These are phyloP conservation scores for Suillus weaverae DNA, from an alignment of 768 basidiomycete species.

Conservation along the genomic window DNA sequence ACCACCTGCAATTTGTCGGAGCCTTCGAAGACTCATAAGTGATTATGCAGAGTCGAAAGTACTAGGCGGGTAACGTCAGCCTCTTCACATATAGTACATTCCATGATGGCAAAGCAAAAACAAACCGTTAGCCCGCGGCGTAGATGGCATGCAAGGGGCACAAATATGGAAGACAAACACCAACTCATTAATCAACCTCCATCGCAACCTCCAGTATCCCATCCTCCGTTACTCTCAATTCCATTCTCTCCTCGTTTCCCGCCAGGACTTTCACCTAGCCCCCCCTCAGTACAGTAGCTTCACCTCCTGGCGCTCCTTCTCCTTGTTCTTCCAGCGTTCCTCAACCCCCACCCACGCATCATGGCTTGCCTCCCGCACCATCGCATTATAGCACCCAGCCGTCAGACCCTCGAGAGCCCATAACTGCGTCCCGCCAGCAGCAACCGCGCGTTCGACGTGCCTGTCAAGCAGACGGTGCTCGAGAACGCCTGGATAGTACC, in stretches of 20 bases:
- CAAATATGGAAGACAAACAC: not conserved
- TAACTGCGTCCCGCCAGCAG: slow-evolving; percentile 45
- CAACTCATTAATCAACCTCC: not conserved
- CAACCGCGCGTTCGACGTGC: slow-evolving; percentile 40
- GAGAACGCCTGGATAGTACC: slow-evolving; percentile 77
- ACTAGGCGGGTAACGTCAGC: no score
- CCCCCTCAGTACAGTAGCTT: slow-evolving; percentile 12
- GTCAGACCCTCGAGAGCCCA: slow-evolving; percentile 73
- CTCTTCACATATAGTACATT: no score
- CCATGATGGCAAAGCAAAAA: not conserved
- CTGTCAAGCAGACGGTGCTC: slow-evolving; percentile 58
- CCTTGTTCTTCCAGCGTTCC: slow-evolving; percentile 36
- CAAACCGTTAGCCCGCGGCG: not conserved
- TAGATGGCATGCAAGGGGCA: not conserved
- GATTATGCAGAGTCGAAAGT: no score
- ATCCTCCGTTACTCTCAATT: not conserved
- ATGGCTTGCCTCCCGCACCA: slow-evolving; percentile 64
- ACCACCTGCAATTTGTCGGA: no score
- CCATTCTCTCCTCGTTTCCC: not conserved
- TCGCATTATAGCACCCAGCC: slow-evolving; percentile 64
- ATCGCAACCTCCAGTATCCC: not conserved
- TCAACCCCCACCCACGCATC: slow-evolving; percentile 47
- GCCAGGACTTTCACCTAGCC: not conserved
- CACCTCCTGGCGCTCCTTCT: slow-evolving; percentile 28
- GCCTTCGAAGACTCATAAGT: no score